phyloP scores from a whole-genome alignment of 306 rosid species.

The Mucuna pruriens region DNA sequence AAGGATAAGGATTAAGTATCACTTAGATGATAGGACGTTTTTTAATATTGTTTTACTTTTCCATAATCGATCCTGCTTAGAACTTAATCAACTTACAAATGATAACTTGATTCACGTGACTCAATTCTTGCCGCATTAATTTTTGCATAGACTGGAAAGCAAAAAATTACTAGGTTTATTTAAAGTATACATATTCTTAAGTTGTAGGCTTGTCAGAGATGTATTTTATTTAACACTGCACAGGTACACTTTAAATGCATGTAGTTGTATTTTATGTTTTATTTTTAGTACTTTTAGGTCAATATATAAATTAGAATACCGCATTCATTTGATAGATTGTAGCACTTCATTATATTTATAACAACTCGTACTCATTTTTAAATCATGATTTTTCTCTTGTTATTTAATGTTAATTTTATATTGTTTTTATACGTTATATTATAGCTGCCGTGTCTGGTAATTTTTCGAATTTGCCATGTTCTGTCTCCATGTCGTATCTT shows the following conservation, averaged over 20 bases:
- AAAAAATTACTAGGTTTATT: not conserved
- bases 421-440: too few relatives aligned
- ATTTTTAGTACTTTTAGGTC: not conserved
- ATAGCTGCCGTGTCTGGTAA: too few relatives aligned
- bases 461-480: too few relatives aligned
- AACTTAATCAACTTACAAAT: conserved; percentile 15
- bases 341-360: not conserved
- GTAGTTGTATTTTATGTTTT: too few relatives aligned
- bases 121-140: conserved; percentile 24
- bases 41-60: conserved; percentile 1
- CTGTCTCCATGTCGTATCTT: too few relatives aligned
- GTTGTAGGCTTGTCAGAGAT: too few relatives aligned
- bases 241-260: not conserved
- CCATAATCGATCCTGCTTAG: not conserved
- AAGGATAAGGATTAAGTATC: conserved; percentile 32
- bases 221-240: not conserved
- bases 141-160: not conserved
- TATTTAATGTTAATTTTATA: too few relatives aligned
- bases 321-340: not conserved
- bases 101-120: not conserved
- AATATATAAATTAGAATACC: not conserved
- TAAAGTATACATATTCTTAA: not conserved
- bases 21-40: conserved; percentile 31
- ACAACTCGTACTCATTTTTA: too few relatives aligned
- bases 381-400: not conserved